Base-by-base conservation (phyloP, 1,284 basidiomycete genomes). In the Kwoniella shivajii region DNA sequence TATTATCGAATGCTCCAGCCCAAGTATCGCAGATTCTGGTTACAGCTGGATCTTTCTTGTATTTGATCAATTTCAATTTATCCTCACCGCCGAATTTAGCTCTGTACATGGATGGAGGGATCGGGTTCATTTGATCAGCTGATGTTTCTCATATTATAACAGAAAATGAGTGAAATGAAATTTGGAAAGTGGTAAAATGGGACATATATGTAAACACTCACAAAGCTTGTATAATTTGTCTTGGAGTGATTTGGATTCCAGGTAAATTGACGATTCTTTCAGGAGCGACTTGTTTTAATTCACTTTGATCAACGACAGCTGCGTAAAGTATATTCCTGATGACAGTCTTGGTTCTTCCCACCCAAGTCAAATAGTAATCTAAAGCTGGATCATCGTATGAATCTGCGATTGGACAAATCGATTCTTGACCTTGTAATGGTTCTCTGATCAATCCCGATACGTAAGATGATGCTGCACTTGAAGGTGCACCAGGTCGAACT, bases 361-460 rank as follows among this genome's bases (percentile, higher is more conserved):
- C 71, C 82, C 84, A 86, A 24, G 79, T 76, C n/a, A 80, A 75
- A 56, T 86, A 81, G 41, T 79, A 76, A 56, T 82, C 72, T 24
- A 79, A 57, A 33, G 69, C 67, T 6, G 65, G 61, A 57, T 78
- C 78, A 18, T 71, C 64, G 3, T 59, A 45, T 0, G 65, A 64
- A 14, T 61, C 52, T 6, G 77, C 77, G 54, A 86, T 82, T 18
- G 85, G 85, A 66, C 83, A 85, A 45, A 80, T 68, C 10, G 82
- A 72, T 45, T 77, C 71, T 22, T 80, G 55, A 33, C 84, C 84
- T 60, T 84, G 81, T 4, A 87, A 78, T 0, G 86, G 86, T 71
- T 86, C 86, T 20, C 85, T 82, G 56, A 86, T 83, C 62, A 87
- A 82, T 26, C 83, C 84, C 75, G 72, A 86, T 61, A 86, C 81